These are phyloP conservation scores for Rhodamnia argentea DNA, from an alignment of 345 rosid species.

Conservation along the genomic window DNA sequence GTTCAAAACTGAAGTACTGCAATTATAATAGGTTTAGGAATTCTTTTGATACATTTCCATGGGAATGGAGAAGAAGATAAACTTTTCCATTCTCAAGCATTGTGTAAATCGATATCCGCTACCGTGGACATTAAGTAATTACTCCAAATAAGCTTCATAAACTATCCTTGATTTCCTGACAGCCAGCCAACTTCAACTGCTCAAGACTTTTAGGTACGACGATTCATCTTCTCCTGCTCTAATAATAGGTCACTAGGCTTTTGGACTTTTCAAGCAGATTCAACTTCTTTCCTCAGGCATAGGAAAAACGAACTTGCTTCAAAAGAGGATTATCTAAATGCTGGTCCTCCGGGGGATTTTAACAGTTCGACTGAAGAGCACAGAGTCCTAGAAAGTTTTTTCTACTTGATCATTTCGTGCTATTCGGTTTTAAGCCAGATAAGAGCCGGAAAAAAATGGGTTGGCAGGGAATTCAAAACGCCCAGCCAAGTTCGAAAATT, in stretches of 20 bases:
- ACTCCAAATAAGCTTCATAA: background rate
- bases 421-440: background rate
- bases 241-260: background rate
- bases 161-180: background rate
- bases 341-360: background rate
- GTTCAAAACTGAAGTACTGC: too few relatives aligned
- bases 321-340: background rate
- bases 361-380: background rate
- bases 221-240: background rate
- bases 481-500: background rate
- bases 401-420: background rate
- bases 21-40: too few relatives aligned
- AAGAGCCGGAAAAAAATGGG: background rate
- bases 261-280: background rate
- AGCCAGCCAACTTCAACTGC: background rate
- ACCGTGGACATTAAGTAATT: background rate
- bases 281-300: background rate
- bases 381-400: rapidly evolving
- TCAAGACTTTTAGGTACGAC: background rate
- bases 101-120: background rate
- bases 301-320: too few relatives aligned
- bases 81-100: background rate
- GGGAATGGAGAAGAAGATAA: background rate
- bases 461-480: background rate
- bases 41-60: too few relatives aligned